Base-by-base conservation (phyloP, 768 basidiomycete genomes). In the Termitomyces sp. region DNA sequence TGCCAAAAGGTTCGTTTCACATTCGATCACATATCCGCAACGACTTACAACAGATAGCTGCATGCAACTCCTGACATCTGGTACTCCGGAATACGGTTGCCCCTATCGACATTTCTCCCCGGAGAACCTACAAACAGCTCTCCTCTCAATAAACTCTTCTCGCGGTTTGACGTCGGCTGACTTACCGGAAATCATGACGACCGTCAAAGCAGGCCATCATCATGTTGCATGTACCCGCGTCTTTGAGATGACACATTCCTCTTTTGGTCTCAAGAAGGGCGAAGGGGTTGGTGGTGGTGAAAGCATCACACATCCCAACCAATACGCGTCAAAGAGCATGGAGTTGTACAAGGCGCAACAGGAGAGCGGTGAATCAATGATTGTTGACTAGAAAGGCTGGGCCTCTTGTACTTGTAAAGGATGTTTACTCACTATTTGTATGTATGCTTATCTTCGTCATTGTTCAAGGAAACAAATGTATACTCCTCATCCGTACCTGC, bases 191-290 rank as follows among this genome's bases (percentile, higher is more conserved):
- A 83, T 98, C 58, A 81, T 92, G 77, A 77, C 77, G 48, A 83
- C 80, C 3, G 91, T 96, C 50, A 92, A 91, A 67, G 78, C 77
- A 18, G 76, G 80, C 3, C 94, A 96, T 68, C 96, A 86, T 69
- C 96, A 99, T 69, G 89, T 98, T 46, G 96, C 95, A 7, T 99
- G 97, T 73, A 98, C 97, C 9, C 82, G 95, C 24, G 93, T 98
- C 22, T 99, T 94, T 71, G 97, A 99, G 74, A 79, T 97, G 29
- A 97, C 94, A 26, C 96, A 98, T 69, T 74, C 78, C 24, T 69
- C 70, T 20, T 74, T 70, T 59, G 85, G 88, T 9, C 85, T 96
- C 50, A 87, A 83, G 73, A 95, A 91, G 69, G 94, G 94, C 2
- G 92, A 97, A 14, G 97, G 96, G 0, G 64, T 95, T 44, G 92